Evolutionary conservation across 345 rosid genomes (phyloP).

Genomic region (Conringia planisiliqua): DNA sequence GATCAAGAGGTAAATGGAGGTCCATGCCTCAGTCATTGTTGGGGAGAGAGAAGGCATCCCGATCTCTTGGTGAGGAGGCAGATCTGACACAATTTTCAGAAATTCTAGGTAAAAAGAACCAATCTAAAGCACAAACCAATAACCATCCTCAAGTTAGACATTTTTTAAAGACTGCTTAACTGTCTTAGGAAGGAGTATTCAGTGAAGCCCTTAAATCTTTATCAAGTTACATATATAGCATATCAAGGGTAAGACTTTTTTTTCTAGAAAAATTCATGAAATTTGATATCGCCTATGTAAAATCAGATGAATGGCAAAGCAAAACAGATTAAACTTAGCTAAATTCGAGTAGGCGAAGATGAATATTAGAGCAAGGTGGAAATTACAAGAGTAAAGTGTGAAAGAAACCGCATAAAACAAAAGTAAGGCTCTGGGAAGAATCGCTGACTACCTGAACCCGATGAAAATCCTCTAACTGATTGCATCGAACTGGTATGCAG

Average conservation of each 20-base stretch:
- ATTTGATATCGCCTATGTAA: background rate
- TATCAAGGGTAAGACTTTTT: background rate
- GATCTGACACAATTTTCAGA: constrained; percentile 50
- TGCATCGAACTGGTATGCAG: constrained; percentile 42
- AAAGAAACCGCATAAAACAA: background rate
- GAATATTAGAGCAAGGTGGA: background rate
- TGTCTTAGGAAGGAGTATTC: background rate
- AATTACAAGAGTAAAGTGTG: background rate
- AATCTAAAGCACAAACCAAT: background rate
- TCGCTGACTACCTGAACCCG: constrained; percentile 58
- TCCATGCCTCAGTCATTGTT: constrained; percentile 92
- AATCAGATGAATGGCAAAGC: background rate
- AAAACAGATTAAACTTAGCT: background rate
- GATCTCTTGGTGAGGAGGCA: constrained; percentile 93
- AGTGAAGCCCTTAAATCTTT: background rate
- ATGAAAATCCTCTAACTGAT: constrained; percentile 66
- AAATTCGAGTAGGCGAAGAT: background rate
- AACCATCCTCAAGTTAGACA: background rate
- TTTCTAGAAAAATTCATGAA: background rate
- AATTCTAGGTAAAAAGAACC: background rate
- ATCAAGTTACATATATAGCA: background rate
- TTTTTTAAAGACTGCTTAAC: background rate
- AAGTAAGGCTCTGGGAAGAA: background rate
- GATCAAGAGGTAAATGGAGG: constrained; percentile 4
- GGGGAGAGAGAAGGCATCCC: constrained; percentile 99